phyloP scores from a whole-genome alignment of 495 filamentous ascomycete genomes.

The Penicillium bovifimosum region DNA sequence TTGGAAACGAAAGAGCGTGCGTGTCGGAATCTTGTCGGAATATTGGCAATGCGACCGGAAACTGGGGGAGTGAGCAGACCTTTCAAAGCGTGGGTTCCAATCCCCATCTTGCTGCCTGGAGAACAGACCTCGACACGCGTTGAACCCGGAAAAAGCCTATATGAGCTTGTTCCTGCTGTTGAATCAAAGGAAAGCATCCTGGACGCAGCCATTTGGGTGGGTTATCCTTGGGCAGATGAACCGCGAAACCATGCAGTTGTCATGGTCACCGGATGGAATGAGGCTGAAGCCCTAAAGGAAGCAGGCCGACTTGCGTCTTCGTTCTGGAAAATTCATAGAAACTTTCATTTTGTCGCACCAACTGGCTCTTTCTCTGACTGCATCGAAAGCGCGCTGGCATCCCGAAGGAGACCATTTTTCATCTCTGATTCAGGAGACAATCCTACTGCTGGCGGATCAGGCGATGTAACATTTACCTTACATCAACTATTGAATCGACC shows the following conservation, averaged over 20 bases:
- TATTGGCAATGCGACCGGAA: constrained; percentile 21
- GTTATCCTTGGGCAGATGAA: constrained; percentile 57
- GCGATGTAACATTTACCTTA: constrained; percentile 52
- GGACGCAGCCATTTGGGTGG: constrained; percentile 55
- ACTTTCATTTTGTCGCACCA: constrained; percentile 51
- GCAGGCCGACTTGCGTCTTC: constrained; percentile 43
- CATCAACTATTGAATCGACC: constrained; percentile 41
- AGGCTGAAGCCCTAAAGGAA: constrained; percentile 25
- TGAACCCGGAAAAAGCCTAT: constrained; percentile 51
- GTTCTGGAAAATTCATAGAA: constrained; percentile 46
- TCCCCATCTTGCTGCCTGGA: constrained; percentile 51
- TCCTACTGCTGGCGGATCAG: constrained; percentile 51
- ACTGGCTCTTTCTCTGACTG: constrained; percentile 48
- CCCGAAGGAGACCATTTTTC: constrained; percentile 47
- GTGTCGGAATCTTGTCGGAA: constrained; percentile 45
- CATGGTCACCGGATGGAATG: constrained; percentile 49
- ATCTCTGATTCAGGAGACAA: constrained; percentile 57
- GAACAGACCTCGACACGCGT: constrained; percentile 54
- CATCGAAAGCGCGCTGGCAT: constrained; percentile 41
- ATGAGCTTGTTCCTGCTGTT: constrained; percentile 42
- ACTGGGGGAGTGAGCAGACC: constrained; percentile 20
- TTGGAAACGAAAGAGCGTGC: constrained; percentile 50
- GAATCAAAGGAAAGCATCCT: constrained; percentile 38
- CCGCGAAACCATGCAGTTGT: constrained; percentile 49
- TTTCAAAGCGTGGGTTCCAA: constrained; percentile 51